phyloP scores from a whole-genome alignment of 345 rosid genomes.

The Eucalyptus coolabah region DNA sequence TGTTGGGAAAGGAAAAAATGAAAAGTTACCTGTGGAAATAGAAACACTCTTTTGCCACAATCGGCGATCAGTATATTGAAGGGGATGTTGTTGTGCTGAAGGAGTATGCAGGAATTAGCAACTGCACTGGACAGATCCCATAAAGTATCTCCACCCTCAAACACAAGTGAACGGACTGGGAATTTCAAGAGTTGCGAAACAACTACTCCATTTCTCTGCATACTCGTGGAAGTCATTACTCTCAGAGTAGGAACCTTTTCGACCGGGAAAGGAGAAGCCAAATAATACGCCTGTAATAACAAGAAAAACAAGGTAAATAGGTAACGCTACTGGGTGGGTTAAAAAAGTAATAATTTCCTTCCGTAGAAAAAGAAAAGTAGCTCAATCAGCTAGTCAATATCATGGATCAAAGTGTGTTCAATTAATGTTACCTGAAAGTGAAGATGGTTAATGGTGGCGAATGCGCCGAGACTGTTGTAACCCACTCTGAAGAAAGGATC shows the following conservation, averaged over 20 bases:
- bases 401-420: background rate
- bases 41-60: constrained; percentile 22
- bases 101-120: constrained; percentile 26
- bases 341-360: background rate
- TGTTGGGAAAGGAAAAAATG: background rate
- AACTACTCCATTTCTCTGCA: constrained; percentile 2
- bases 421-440: constrained; percentile 24
- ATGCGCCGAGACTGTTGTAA: constrained; percentile 48
- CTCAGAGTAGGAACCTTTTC: constrained; percentile 25
- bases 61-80: constrained; percentile 31
- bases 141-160: constrained; percentile 15
- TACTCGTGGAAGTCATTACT: background rate
- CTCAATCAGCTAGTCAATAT: background rate
- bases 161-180: constrained; percentile 35
- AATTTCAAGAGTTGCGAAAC: constrained; percentile 19
- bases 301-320: background rate
- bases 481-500: constrained; percentile 40
- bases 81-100: constrained; percentile 31
- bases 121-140: constrained; percentile 12
- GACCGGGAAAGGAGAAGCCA: constrained; percentile 20
- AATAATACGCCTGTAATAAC: constrained; percentile 25
- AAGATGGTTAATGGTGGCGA: constrained; percentile 48
- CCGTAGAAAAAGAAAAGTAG: background rate
- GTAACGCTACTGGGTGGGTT: background rate
- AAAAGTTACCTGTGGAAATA: constrained; percentile 23